phyloP scores from a whole-genome alignment of 1,284 basidiomycete species.

The Caloboletus firmus region DNA sequence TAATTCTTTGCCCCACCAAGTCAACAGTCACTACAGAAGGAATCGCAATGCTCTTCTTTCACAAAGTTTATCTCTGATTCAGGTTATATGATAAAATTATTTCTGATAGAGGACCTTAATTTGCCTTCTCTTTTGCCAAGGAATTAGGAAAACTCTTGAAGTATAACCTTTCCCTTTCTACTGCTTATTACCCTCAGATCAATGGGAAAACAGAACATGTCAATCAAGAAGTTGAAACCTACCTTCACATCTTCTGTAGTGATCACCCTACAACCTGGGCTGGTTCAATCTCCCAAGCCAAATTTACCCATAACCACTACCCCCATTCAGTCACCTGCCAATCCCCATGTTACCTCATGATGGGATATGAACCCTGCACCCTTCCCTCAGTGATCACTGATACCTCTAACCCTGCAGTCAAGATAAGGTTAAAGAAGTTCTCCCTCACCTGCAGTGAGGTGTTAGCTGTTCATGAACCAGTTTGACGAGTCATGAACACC shows the following conservation, averaged over 20 bases:
- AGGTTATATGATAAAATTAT: not conserved
- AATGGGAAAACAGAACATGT: not conserved
- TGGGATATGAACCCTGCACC: not conserved
- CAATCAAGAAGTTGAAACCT: not conserved
- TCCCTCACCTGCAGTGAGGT: too few relatives aligned
- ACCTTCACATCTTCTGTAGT: not conserved
- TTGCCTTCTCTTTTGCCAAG: not conserved
- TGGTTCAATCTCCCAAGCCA: fast-evolving
- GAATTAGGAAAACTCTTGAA: not conserved
- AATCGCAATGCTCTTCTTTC: not conserved
- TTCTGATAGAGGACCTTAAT: not conserved
- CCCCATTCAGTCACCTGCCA: not conserved
- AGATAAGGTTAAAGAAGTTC: too few relatives aligned
- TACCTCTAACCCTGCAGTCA: too few relatives aligned
- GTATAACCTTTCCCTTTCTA: not conserved
- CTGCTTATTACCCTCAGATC: not conserved
- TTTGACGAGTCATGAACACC: not conserved
- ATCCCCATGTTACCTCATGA: not conserved
- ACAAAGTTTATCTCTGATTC: not conserved
- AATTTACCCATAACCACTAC: not conserved
- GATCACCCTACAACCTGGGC: not conserved
- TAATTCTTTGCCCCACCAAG: not conserved
- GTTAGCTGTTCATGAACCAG: not conserved
- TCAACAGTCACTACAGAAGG: not conserved
- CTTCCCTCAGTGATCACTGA: not conserved